Conservation (phyloP, 352 stramenopile genomes). For the Pythium periplocum region DNA sequence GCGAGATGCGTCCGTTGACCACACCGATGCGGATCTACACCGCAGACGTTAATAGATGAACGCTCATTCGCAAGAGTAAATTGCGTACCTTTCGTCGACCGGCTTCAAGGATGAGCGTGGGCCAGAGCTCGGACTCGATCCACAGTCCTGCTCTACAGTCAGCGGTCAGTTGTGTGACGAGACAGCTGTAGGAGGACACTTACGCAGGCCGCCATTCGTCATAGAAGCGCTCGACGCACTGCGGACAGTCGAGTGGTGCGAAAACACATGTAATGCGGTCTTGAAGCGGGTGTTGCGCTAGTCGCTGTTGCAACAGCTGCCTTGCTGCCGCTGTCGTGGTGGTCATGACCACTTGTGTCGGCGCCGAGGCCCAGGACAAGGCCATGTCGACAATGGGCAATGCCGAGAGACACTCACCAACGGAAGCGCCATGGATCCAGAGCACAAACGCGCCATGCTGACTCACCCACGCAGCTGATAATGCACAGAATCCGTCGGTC, state of each 20-base stretch:
- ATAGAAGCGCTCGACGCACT: constrained; percentile 52
- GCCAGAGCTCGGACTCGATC: constrained; percentile 84
- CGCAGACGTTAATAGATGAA: constrained; percentile 1
- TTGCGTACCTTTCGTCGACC: constrained; percentile 22
- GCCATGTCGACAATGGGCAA: constrained; percentile 56
- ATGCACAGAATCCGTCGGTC: no score
- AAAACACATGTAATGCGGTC: constrained; percentile 40
- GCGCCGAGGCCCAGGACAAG: constrained; percentile 19
- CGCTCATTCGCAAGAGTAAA: neutral
- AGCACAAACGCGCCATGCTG: neutral
- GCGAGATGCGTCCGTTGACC: constrained; percentile 61
- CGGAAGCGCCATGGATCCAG: constrained; percentile 74
- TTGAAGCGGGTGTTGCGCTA: constrained; percentile 1
- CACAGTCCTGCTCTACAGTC: constrained; percentile 49
- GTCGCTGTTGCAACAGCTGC: constrained; percentile 26
- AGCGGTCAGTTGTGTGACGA: no score
- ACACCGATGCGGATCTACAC: constrained; percentile 46
- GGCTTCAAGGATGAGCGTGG: constrained; percentile 56
- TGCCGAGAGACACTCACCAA: constrained; percentile 66
- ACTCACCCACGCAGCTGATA: no score
- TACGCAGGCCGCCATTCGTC: constrained; percentile 60
- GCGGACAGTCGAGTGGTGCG: constrained; percentile 53
- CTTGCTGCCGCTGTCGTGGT: constrained; percentile 66
- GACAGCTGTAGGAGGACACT: constrained; percentile 1
- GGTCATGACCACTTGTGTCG: constrained; percentile 41